Evolutionary conservation across 768 basidiomycete species (phyloP).

Genomic region (Hemileccinum impolitum): DNA sequence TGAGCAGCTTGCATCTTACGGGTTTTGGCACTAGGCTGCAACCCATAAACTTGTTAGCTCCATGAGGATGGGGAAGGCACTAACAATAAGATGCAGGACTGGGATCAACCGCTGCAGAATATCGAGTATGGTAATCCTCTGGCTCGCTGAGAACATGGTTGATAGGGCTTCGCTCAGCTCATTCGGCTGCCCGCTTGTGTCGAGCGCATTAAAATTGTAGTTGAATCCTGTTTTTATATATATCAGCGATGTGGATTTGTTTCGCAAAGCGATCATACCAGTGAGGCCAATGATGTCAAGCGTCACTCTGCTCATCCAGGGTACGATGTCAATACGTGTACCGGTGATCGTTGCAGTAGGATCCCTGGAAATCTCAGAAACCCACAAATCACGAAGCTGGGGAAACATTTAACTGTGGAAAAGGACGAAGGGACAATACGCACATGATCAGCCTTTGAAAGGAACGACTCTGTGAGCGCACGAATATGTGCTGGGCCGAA

Average conservation of each 20-base stretch:
- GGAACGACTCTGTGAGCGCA: slow-evolving; percentile 53
- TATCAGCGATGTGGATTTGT: background rate
- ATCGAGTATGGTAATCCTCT: slow-evolving; percentile 19
- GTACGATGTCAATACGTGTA: slow-evolving; percentile 29
- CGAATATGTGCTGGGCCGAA: slow-evolving; percentile 61
- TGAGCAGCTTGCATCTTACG: slow-evolving; percentile 28
- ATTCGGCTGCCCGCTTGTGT: slow-evolving; percentile 20
- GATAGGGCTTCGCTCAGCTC: slow-evolving; percentile 34
- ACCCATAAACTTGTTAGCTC: background rate
- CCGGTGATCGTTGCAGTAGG: slow-evolving; percentile 14
- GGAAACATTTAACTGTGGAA: background rate
- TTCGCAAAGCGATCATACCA: slow-evolving; percentile 18
- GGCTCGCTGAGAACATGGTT: slow-evolving; percentile 24
- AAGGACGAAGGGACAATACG: slow-evolving; percentile 4
- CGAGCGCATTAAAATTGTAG: slow-evolving; percentile 34
- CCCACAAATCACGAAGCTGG: slow-evolving; percentile 52
- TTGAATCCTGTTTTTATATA: slow-evolving; percentile 38
- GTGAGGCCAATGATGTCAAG: slow-evolving; percentile 43
- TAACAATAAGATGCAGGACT: slow-evolving; percentile 37
- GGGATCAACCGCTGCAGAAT: slow-evolving; percentile 38
- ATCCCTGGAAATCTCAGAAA: slow-evolving; percentile 29
- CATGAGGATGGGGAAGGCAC: slow-evolving; percentile 5
- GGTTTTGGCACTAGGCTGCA: slow-evolving; percentile 21
- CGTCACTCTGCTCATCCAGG: slow-evolving; percentile 35
- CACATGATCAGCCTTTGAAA: slow-evolving; percentile 54